Percentiles rank a stretch among this genome's conserved stretches.
phyloP scores from a whole-genome alignment of 148 eudicot genomes.

The Cornus controversa region DNA sequence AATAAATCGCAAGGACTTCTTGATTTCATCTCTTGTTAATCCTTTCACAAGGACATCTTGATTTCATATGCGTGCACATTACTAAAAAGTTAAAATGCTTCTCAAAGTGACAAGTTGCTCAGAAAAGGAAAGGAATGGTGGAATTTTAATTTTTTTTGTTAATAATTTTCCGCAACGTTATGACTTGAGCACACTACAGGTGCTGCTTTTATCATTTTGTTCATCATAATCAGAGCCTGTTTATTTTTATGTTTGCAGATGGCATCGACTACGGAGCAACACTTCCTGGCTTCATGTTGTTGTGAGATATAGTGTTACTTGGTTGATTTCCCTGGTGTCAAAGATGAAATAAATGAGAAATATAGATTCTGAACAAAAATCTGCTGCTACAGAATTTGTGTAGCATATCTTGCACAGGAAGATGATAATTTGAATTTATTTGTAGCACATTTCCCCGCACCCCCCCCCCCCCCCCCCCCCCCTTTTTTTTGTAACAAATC shows the following conservation, averaged over 20 bases:
- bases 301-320: neutral
- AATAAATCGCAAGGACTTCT: neutral
- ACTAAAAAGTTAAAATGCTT: too few relatives aligned
- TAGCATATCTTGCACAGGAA: slow-evolving; percentile 18
- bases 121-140: neutral
- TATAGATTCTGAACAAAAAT: neutral
- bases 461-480: too few relatives aligned
- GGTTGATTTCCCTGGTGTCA: neutral
- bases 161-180: neutral
- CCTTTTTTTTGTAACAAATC: slow-evolving; percentile 9
- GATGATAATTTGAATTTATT: neutral
- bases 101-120: neutral
- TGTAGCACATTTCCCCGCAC: neutral
- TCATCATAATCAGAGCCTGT: neutral
- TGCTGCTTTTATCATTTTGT: neutral
- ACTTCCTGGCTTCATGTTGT: slow-evolving; percentile 14
- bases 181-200: neutral
- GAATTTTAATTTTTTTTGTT: neutral
- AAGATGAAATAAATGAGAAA: slow-evolving; percentile 15
- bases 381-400: neutral
- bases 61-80: too few relatives aligned
- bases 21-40: neutral
- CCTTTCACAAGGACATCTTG: neutral
- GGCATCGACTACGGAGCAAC: slow-evolving; percentile 5
- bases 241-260: slow-evolving; percentile 10